Conservation (phyloP, 2,329 filamentous ascomycete genomes). For the Botrytis deweyae region DNA sequence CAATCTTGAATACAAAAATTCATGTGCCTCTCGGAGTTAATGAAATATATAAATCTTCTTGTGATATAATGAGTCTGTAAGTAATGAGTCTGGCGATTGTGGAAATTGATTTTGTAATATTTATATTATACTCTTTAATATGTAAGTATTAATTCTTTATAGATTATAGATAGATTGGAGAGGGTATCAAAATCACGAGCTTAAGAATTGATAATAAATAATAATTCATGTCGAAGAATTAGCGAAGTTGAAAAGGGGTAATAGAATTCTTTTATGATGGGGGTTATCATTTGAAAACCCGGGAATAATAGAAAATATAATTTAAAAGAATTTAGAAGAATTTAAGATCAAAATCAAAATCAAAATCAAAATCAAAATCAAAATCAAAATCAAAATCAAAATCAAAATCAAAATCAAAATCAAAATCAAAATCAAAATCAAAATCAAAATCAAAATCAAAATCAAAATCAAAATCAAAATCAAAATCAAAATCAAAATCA, state of each 20-base stretch:
- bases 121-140: no score
- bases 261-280: background rate
- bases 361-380: background rate
- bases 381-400: background rate
- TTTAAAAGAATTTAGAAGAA: background rate
- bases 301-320: fast-evolving
- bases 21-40: no score
- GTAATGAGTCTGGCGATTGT: no score
- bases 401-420: no score
- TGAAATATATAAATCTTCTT: no score
- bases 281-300: background rate
- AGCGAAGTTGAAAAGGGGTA: background rate
- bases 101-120: no score
- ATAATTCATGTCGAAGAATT: background rate
- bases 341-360: no score
- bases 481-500: background rate
- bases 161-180: no score
- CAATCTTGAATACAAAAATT: no score
- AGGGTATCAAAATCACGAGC: background rate
- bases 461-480: no score
- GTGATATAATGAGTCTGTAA: no score
- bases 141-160: no score
- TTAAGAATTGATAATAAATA: background rate
- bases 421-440: background rate
- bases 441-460: background rate